A percentile compares a stretch with the other conserved stretches of the same genome.
Evolutionary conservation across 768 basidiomycete genomes (phyloP).

Genomic region (Fomitopsis serialis): DNA sequence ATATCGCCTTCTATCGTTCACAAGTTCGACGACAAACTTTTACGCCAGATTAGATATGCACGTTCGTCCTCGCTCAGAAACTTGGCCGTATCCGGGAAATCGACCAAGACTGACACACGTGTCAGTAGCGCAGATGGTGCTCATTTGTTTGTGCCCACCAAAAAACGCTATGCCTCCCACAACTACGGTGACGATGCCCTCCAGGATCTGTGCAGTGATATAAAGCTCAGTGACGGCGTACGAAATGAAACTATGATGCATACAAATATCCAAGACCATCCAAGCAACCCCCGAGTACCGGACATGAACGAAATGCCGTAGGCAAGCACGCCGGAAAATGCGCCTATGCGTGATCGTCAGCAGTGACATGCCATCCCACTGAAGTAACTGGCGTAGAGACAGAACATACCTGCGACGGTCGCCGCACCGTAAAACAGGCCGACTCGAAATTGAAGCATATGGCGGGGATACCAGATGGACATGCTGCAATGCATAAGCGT

Average conservation of each 20-base stretch:
- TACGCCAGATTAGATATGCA: constrained; percentile 46
- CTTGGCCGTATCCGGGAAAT: constrained; percentile 52
- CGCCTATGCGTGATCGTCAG: constrained; percentile 4
- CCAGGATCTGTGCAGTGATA: constrained; percentile 40
- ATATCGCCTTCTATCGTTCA: not conserved
- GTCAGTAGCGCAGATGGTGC: not conserved
- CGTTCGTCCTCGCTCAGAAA: constrained; percentile 62
- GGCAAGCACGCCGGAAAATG: constrained; percentile 27
- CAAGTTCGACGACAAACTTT: constrained; percentile 34
- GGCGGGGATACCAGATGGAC: constrained; percentile 24
- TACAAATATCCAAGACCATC: constrained; percentile 31
- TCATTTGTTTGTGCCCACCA: constrained; percentile 25
- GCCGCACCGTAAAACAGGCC: constrained; percentile 24
- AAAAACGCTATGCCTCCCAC: constrained; percentile 51
- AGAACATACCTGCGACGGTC: constrained; percentile 14
- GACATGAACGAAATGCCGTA: constrained; percentile 32
- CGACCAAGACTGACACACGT: constrained; percentile 43
- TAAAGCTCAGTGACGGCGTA: not conserved
- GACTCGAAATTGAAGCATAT: constrained; percentile 23
- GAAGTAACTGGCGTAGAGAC: no score
- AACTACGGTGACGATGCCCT: constrained; percentile 56
- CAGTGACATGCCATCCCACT: not conserved
- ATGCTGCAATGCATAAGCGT: constrained; percentile 7
- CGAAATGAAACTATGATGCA: not conserved
- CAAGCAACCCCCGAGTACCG: constrained; percentile 21